Conservation (phyloP, 306 rosid species). For the Begonia fuchsioides region DNA sequence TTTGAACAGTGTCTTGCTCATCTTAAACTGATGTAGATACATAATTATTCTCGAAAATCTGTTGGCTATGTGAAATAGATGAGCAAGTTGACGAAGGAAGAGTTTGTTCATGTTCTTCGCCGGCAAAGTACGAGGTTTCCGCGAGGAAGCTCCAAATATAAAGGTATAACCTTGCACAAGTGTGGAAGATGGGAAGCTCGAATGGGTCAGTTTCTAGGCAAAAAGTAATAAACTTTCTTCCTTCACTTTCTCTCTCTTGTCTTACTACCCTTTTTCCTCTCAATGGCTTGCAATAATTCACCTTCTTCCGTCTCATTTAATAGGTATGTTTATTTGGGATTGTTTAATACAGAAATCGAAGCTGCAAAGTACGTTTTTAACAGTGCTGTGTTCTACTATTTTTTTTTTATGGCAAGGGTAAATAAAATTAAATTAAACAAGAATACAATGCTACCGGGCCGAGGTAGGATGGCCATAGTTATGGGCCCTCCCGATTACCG, state of each 20-base stretch:
- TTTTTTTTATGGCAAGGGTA: too few species aligned
- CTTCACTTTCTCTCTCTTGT: neutral
- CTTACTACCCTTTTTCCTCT: too few species aligned
- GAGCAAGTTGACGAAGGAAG: conserved; percentile 89
- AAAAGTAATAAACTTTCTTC: conserved; percentile 39
- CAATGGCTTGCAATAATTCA: neutral
- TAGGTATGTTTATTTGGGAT: conserved; percentile 90
- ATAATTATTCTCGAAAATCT: too few species aligned
- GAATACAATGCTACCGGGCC: too few species aligned
- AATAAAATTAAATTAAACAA: too few species aligned
- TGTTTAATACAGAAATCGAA: conserved; percentile 87
- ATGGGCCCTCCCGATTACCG: too few species aligned
- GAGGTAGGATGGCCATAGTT: too few species aligned
- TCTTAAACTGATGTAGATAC: too few species aligned
- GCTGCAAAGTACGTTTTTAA: conserved; percentile 60
- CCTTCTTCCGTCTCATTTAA: conserved; percentile 11
- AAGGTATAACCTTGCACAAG: conserved; percentile 96
- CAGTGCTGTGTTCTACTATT: too few species aligned
- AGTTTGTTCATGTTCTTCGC: conserved; percentile 97
- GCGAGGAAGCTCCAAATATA: conserved; percentile 96
- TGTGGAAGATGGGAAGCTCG: conserved; percentile 99
- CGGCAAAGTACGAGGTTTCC: conserved; percentile 99
- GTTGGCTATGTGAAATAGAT: conserved; percentile 27
- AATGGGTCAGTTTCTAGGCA: conserved; percentile 97
- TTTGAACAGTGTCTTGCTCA: too few species aligned